Base-by-base conservation (phyloP, 2,329 filamentous ascomycete genomes). In the Ceratocystis huliohia region DNA sequence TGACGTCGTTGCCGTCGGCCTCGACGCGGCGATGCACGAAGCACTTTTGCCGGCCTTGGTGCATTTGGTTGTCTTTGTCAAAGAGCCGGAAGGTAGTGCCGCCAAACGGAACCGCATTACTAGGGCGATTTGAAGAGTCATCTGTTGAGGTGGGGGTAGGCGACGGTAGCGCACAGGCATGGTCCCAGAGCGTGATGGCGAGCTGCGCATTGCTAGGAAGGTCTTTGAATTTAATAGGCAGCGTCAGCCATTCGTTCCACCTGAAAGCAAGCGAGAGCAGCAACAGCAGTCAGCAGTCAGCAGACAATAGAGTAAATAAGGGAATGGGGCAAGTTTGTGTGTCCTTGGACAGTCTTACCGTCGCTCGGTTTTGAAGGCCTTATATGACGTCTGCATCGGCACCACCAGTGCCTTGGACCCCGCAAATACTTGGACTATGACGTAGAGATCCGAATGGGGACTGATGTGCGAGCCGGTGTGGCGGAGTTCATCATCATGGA, bases 221-320 rank as follows among this genome's bases (percentile, higher is more conserved):
- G 67, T 88, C 87, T 69, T 89, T 87, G 75, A 96, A 94, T 3
- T 86, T 83, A 69, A 97, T 85, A 0, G 94, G 93, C 48, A 99
- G 79, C 41, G 88, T 85, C 33, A 99, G 83, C 94, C 95, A 99
- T 78, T 97, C 93, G 74, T 96, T 96, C 94, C 94, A 96, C 73
- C 85, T 86, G 67, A 72, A 41, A 59, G 65, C 69, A 53, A 53
- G 10, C 22, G 3, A 22, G 6, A 71, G 28, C 68, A 67, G 10
- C 22, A 25, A 5, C 1, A 7, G 46, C 50, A 7, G 46, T 59
- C 57, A 65, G 41, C n/a, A 48, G 4, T 5, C 28, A 57, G 48
- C 56, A 64, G 15, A 44, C 25, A 17, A 28, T 8, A 8, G 17
- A 25, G 62, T 46, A 45, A 41, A 41, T 10, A 20, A 50, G 30